phyloP scores from a whole-genome alignment of 1,139 yeast genomes.

The Magnusiomyces suaveolens region DNA sequence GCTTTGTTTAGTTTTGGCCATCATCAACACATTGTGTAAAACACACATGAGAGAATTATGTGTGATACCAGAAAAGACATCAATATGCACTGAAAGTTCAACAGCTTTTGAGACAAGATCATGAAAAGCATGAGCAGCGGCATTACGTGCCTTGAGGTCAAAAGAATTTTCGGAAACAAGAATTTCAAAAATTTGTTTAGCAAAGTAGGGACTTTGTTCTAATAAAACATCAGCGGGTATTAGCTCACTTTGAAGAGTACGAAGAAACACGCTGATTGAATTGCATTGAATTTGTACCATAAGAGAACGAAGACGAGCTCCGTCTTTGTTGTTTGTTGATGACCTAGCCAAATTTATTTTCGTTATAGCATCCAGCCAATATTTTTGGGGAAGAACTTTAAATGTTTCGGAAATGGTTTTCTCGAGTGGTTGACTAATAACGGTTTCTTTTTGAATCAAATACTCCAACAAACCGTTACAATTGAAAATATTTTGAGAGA shows the following conservation, averaged over 20 bases:
- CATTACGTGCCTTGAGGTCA: conserved; percentile 40
- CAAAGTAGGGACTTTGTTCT: conserved; percentile 64
- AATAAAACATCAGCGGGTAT: no score
- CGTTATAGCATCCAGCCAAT: conserved; percentile 55
- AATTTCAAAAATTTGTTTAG: conserved; percentile 61
- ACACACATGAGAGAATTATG: conserved; percentile 76
- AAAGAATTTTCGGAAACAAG: conserved; percentile 53
- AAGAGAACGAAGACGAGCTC: conserved; percentile 47
- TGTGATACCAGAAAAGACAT: conserved; percentile 82
- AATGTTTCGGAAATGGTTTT: conserved; percentile 57
- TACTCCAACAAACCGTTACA: conserved; percentile 25
- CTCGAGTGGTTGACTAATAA: conserved; percentile 34
- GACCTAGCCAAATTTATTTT: conserved; percentile 66
- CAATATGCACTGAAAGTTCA: conserved; percentile 68
- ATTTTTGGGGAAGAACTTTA: conserved; percentile 49
- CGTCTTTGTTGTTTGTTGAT: conserved; percentile 49
- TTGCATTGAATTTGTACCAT: conserved; percentile 56
- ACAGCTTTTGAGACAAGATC: conserved; percentile 58
- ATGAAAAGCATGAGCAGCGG: conserved; percentile 62
- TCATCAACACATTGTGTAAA: conserved; percentile 50
- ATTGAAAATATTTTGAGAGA: not conserved
- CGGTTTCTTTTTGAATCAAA: conserved; percentile 23
- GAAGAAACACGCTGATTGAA: conserved; percentile 53
- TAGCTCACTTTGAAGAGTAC: conserved; percentile 30
- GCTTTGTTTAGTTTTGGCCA: conserved; percentile 28